These are phyloP conservation scores for Umbelopsis sp. DNA, from an alignment of 192 early-diverging fungal genomes.

Conservation along the genomic window DNA sequence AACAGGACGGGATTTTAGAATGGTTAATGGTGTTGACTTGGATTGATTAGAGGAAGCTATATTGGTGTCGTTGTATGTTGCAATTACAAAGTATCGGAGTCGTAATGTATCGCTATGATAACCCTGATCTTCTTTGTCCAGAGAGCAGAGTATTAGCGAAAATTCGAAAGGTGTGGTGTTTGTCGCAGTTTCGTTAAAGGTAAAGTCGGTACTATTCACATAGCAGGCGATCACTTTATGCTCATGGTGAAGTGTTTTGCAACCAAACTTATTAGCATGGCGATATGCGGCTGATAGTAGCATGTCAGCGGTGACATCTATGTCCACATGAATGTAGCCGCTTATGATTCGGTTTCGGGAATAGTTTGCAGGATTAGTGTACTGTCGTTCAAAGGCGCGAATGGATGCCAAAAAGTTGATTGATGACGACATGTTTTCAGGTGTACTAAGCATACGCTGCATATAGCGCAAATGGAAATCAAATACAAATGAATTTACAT, in stretches of 20 bases:
- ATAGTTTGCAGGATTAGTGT: slow-evolving; percentile 45
- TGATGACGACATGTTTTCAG: slow-evolving; percentile 26
- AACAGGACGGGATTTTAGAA: background rate
- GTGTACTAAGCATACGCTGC: slow-evolving; percentile 35
- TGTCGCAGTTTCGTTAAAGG: background rate
- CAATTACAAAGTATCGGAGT: slow-evolving; percentile 5
- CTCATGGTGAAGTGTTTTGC: background rate
- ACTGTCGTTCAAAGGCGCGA: slow-evolving; percentile 40
- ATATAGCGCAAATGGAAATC: slow-evolving; percentile 59
- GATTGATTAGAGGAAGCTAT: background rate
- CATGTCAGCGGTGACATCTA: slow-evolving; percentile 9
- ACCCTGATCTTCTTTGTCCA: background rate
- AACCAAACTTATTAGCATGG: slow-evolving; percentile 12
- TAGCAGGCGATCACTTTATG: slow-evolving; percentile 7
- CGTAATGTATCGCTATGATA: background rate
- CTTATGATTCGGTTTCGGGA: slow-evolving; percentile 51
- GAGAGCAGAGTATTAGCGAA: background rate
- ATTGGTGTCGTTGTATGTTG: background rate
- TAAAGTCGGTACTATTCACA: slow-evolving; percentile 14
- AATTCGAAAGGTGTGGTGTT: background rate
- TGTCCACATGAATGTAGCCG: slow-evolving; percentile 29
- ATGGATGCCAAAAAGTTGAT: slow-evolving; percentile 49
- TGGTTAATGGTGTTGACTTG: background rate
- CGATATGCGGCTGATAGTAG: slow-evolving; percentile 21
- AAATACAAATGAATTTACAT: slow-evolving; percentile 62